These are phyloP conservation scores for Suillus subalutaceus DNA, from an alignment of 768 basidiomycete genomes.

Conservation along the genomic window DNA sequence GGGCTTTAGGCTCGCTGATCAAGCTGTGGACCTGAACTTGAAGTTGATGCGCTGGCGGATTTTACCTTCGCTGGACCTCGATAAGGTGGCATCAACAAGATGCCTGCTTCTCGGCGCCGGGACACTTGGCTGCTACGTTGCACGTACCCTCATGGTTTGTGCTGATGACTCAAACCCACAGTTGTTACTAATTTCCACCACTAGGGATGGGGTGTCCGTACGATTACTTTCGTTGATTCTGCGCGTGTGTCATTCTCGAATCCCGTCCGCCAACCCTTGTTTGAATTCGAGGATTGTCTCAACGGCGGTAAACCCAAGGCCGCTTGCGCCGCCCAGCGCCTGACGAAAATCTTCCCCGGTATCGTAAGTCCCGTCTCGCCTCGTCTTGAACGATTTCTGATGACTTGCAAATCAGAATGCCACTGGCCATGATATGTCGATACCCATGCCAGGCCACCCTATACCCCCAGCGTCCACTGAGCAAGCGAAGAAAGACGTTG, in stretches of 20 bases:
- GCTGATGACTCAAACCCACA: slow-evolving; percentile 1
- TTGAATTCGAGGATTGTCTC: slow-evolving; percentile 93
- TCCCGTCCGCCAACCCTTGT: slow-evolving; percentile 95
- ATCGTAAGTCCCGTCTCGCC: slow-evolving; percentile 58
- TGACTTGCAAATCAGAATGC: slow-evolving; percentile 62
- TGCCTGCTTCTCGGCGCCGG: slow-evolving; percentile 94
- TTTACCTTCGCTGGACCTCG: slow-evolving; percentile 84
- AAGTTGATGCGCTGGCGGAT: slow-evolving; percentile 99
- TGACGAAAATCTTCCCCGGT: slow-evolving; percentile 92
- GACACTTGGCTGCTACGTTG: slow-evolving; percentile 95
- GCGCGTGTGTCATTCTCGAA: slow-evolving; percentile 94
- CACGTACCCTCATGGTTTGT: slow-evolving; percentile 84
- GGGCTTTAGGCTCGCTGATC: slow-evolving; percentile 75
- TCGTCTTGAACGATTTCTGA: not conserved
- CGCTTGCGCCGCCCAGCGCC: slow-evolving; percentile 78
- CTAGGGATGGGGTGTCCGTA: slow-evolving; percentile 95
- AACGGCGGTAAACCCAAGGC: slow-evolving; percentile 95
- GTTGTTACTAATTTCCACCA: not conserved
- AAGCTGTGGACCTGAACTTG: slow-evolving; percentile 97
- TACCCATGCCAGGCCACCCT: slow-evolving; percentile 99
- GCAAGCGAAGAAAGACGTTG: slow-evolving; percentile 68
- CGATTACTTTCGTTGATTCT: slow-evolving; percentile 92
- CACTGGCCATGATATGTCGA: slow-evolving; percentile 71
- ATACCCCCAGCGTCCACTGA: slow-evolving; percentile 61
- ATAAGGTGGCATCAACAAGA: slow-evolving; percentile 76